Evolutionary conservation across 805 yeast genomes (phyloP).

Genomic region (Sugiyamaella boreocaroliniensis): DNA sequence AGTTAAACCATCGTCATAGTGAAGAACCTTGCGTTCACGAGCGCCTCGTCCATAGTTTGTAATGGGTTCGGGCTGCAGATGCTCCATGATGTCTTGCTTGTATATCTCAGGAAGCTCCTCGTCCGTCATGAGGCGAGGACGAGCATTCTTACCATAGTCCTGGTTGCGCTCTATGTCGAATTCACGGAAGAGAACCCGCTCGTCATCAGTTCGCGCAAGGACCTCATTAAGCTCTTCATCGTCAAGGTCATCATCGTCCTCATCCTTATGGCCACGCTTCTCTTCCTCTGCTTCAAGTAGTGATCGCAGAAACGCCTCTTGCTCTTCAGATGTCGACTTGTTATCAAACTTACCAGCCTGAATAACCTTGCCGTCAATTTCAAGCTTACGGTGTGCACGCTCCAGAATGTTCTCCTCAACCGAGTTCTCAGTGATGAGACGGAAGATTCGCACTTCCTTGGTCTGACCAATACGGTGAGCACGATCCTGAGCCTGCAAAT

Average conservation of each 20-base stretch:
- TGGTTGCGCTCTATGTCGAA: conserved; percentile 58
- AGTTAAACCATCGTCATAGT: conserved; percentile 76
- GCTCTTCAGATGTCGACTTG: conserved; percentile 93
- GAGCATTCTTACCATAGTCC: conserved; percentile 30
- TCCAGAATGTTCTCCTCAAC: conserved; percentile 92
- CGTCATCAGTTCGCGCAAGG: conserved; percentile 73
- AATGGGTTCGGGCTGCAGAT: conserved; percentile 23
- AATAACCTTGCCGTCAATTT: conserved; percentile 95
- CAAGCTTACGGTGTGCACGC: conserved; percentile 86
- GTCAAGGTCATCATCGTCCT: conserved; percentile 64
- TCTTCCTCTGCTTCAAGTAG: conserved; percentile 79
- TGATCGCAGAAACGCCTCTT: conserved; percentile 86
- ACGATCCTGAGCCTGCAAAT: conserved; percentile 97
- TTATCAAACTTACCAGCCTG: conserved; percentile 99
- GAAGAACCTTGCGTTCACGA: conserved; percentile 65
- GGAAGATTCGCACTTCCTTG: conserved; percentile 87
- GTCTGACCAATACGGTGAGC: conserved; percentile 98
- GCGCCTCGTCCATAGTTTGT: conserved; percentile 49
- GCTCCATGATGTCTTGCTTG: conserved; percentile 43
- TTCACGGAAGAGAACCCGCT: conserved; percentile 51
- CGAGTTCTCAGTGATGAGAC: conserved; percentile 86
- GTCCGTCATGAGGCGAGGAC: conserved; percentile 52
- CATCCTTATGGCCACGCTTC: conserved; percentile 40
- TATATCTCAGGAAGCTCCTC: conserved; percentile 77
- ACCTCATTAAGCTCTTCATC: conserved; percentile 83